A percentile compares a stretch with the other conserved stretches of the same genome.
Evolutionary conservation across 1,139 yeast genomes (phyloP).

Genomic region (Wickerhamomyces sp.): DNA sequence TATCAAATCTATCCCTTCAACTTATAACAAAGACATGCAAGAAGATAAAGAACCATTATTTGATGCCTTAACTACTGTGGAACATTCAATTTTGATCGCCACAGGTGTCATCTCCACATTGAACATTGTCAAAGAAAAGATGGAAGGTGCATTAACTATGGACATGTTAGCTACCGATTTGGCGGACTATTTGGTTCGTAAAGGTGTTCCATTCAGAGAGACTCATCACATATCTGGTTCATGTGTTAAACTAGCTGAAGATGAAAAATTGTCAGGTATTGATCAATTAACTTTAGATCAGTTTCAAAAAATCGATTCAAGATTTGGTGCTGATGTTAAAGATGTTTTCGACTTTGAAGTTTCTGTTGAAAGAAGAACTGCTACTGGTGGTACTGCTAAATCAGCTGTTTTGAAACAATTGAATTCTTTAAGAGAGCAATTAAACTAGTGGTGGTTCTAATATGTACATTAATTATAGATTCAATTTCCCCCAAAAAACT

Average conservation of each 20-base stretch:
- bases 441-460: no score
- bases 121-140: conserved; percentile 61
- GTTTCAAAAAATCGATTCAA: conserved; percentile 68
- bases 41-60: conserved; percentile 98
- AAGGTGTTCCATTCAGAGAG: conserved; percentile 98
- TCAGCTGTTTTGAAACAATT: conserved; percentile 81
- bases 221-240: conserved; percentile 98
- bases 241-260: conserved; percentile 91
- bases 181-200: conserved; percentile 95
- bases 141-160: conserved; percentile 90
- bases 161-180: conserved; percentile 98
- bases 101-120: conserved; percentile 94
- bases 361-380: conserved; percentile 93
- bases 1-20: conserved; percentile 90
- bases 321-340: conserved; percentile 78
- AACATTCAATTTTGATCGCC: conserved; percentile 88
- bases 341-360: conserved; percentile 86
- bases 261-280: conserved; percentile 67
- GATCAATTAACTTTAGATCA: conserved; percentile 75
- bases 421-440: conserved; percentile 34
- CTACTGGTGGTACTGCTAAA: conserved; percentile 96
- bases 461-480: neutral
- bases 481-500: conserved; percentile 39
- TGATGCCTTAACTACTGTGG: conserved; percentile 85
- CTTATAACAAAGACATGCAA: conserved; percentile 97